phyloP scores from a whole-genome alignment of 176 grass and related monocot species.

The Otatea glauca region DNA sequence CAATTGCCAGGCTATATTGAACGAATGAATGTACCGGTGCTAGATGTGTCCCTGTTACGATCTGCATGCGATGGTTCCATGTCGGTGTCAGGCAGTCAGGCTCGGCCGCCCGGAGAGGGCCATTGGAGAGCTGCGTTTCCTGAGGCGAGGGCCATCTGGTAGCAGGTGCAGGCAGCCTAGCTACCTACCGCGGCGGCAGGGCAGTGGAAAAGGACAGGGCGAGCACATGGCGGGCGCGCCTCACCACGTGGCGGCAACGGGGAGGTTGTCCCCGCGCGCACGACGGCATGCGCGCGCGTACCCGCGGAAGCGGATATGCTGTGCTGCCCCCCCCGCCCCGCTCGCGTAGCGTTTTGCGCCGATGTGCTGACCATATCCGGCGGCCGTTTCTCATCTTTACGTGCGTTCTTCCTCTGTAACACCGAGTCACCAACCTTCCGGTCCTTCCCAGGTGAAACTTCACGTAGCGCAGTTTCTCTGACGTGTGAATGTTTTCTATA shows the following conservation, averaged over 20 bases:
- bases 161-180: background rate
- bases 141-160: background rate
- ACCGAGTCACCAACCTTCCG: no score
- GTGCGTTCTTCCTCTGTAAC: no score
- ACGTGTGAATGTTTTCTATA: no score
- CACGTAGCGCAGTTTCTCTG: no score
- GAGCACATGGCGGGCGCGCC: constrained; percentile 16
- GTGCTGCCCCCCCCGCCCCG: no score
- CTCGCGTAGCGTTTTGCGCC: no score
- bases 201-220: constrained; percentile 47
- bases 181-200: background rate
- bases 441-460: no score
- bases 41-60: background rate
- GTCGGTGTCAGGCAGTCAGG: background rate
- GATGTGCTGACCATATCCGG: no score
- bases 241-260: constrained; percentile 22
- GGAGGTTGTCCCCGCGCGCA: no score
- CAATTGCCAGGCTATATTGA: background rate
- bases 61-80: background rate
- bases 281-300: constrained; percentile 6
- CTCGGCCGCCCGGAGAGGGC: background rate
- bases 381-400: background rate
- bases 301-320: background rate
- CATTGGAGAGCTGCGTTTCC: background rate
- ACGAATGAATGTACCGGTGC: background rate